Evolutionary conservation across 305 asterid genomes (phyloP).

Genomic region (Vinca major): DNA sequence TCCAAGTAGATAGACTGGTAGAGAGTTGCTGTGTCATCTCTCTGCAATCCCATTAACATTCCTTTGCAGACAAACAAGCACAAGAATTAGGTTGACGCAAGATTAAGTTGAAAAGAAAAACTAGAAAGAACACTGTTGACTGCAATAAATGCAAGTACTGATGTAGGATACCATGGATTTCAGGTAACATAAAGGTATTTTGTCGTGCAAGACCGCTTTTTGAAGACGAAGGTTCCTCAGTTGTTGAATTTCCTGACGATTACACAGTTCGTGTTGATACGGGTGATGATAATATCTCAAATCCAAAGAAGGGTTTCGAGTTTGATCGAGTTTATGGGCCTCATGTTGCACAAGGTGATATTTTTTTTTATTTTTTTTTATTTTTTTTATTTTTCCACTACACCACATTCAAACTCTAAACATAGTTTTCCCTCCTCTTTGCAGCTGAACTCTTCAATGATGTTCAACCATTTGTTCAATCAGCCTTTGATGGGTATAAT

Average conservation of each 20-base stretch:
- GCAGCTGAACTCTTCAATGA: slow-evolving; percentile 92
- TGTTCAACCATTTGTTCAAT: slow-evolving; percentile 96
- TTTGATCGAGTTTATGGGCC: slow-evolving; percentile 98
- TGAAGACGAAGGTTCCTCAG: slow-evolving; percentile 84
- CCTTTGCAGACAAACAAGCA: not conserved
- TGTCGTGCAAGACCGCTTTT: slow-evolving; percentile 93
- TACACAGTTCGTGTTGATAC: slow-evolving; percentile 64
- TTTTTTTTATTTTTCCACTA: slow-evolving; percentile 12
- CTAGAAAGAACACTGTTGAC: not conserved
- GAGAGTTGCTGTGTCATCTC: not conserved
- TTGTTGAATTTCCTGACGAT: slow-evolving; percentile 89
- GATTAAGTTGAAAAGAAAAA: not conserved
- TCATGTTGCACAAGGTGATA: slow-evolving; percentile 87
- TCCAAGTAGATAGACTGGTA: slow-evolving; percentile 1
- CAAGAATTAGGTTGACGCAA: not conserved
- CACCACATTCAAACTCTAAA: not conserved
- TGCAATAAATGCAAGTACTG: not conserved
- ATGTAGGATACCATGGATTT: slow-evolving; percentile 14
- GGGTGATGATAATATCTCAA: slow-evolving; percentile 61
- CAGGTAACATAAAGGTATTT: slow-evolving; percentile 90
- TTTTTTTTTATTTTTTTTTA: not conserved
- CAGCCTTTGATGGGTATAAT: slow-evolving; percentile 97
- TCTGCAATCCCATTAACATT: not conserved
- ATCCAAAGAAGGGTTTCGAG: slow-evolving; percentile 95
- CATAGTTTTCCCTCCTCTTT: slow-evolving; percentile 11